Evolutionary conservation across 495 filamentous ascomycete genomes (phyloP), one percentile per base, ranked within the genome.

Genomic region (Hypomontagnella monticulosa): DNA sequence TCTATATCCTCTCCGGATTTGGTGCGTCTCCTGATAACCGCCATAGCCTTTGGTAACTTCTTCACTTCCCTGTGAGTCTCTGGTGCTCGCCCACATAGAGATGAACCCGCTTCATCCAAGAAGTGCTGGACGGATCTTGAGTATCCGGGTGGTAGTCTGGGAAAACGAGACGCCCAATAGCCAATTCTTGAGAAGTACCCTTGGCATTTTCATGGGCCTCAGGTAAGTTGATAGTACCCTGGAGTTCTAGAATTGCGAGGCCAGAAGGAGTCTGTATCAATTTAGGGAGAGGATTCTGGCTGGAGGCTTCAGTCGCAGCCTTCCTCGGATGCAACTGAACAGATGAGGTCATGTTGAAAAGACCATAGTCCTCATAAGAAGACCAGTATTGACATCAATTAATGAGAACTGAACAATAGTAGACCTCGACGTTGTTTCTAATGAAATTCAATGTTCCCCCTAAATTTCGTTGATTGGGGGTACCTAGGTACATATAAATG

Each of bases 11-110:
- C 62, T 10, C 44, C 68, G 3, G 60, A 68, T 12, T 57, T 67
- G 8, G 66, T 66, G 38, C 81, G 80, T 69, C 83, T 85, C 66
- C 83, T 81, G n/a, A 97, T 80, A 9, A 98, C 83, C 8, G 88
- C 96, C 65, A 97, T 70, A 10, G 93, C 87, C 58, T 86, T 89
- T 3, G 81, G 80, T 5, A 98, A 74, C 70, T 91, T 95, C 84
- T 93, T 96, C 7, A 96, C 88, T 74, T 98, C 93, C 95, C 95
- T 0, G 87, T 90, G 74, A 99, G 83, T 46, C 94, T 84, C 78
- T 99, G 95, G 71, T 97, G 90, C 74, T 88, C 83, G 9, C 95
- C 95, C 4, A 97, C 85, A 71, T 93, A 97, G 33, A 98, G 75
- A 74, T 95, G 91, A 20, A 91, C 92, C 36, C 83, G 79, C 75